Evolutionary conservation across 208 protist genomes (phyloP).

Genomic region (Cochliopodium minus): DNA sequence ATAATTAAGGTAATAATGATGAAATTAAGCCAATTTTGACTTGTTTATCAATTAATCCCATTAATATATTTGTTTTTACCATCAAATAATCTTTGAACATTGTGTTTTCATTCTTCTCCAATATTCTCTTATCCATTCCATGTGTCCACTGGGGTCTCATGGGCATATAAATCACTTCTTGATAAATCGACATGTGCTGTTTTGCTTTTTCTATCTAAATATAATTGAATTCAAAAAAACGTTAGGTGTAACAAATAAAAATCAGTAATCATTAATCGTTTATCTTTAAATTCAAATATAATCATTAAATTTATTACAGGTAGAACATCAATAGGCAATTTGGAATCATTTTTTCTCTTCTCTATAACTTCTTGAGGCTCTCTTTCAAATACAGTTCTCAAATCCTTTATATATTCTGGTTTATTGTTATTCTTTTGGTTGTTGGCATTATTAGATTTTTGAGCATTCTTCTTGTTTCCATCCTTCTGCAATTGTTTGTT

Average conservation of each 20-base stretch:
- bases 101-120: background rate
- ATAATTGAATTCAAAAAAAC: background rate
- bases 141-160: background rate
- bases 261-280: background rate
- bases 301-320: background rate
- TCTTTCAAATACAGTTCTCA: background rate
- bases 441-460: no score
- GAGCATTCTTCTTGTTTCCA: no score
- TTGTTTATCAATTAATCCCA: no score
- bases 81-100: conserved; percentile 1
- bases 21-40: no score
- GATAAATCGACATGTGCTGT: no score
- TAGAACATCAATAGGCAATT: background rate
- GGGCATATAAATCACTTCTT: background rate
- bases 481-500: no score
- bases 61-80: no score
- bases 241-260: no score
- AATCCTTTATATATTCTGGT: no score
- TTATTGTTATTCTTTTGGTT: no score
- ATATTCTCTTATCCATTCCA: background rate
- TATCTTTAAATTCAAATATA: background rate
- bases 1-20: no score
- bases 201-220: no score
- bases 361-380: background rate
- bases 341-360: background rate